Base-by-base conservation (phyloP, 371 early-diverging fungal species). In the Mucor racemosus region DNA sequence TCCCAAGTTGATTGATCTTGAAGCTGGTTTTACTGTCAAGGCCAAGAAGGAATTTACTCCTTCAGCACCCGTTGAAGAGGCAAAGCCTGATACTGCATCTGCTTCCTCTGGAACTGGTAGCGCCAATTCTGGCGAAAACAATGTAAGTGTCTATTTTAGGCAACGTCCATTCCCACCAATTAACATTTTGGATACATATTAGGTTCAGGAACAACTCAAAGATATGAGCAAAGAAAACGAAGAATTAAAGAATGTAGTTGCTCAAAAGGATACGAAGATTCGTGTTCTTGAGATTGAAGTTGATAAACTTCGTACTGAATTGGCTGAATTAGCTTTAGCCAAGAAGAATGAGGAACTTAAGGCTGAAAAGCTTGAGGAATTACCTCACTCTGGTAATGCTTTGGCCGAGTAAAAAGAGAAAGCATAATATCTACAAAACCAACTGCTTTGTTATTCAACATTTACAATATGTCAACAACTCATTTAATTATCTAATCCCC, bases 1-100 rank as follows among this genome's bases (percentile, higher is more conserved):
- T 40, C 95, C 95, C 14, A 84, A 88, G 67, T 77, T 94, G 21
- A 89, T 97, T 54, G 87, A 84, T 65, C 88, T 99, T 59, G 98
- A 96, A 68, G 80, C 82, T 39, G 95, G 94, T 11, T 94, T 91
- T 76, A 80, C 78, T 19, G 84, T 85, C 13, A 80, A 91, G 61
- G 83, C 80, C 35, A 88, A 89, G 73, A 90, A 90, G 75, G 95
- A 94, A 64, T 95, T 95, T 76, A 86, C 87, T 7, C 73, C 76
- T 35, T 76, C 86, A 36, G 90, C 84, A 1, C 81, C 89, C 14
- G 84, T 82, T 14, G 81, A 85, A 62, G 88, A 82, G 21, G 80
- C 71, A 2, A 77, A 76, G 36, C 76, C 76, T 26, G 38, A 55
- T 11, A 31, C 68, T n/a, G 17, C 67, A 19, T 41, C 55, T 35